Evolutionary conservation across 1,139 yeast species (phyloP).

Genomic region (Pichia sp.): DNA sequence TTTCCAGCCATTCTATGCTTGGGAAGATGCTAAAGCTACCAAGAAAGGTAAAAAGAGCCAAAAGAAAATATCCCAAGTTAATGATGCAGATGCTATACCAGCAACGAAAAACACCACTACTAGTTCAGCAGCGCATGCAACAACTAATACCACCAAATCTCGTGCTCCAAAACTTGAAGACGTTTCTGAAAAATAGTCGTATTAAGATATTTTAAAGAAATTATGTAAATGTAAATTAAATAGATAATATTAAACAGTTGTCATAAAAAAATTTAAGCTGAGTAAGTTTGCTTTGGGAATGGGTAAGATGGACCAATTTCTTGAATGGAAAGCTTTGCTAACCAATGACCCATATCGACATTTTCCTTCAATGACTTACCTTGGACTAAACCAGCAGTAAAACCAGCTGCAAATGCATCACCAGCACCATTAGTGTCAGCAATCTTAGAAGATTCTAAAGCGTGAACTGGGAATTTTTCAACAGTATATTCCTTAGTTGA

Average conservation of each 20-base stretch:
- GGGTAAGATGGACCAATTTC: constrained; percentile 95
- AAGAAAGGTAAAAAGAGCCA: constrained; percentile 10
- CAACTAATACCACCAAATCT: constrained; percentile 14
- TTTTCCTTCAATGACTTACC: constrained; percentile 55
- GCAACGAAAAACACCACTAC: constrained; percentile 3
- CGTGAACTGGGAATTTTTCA: constrained; percentile 58
- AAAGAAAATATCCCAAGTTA: neutral
- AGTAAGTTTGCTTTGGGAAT: constrained; percentile 59
- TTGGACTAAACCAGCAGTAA: constrained; percentile 79
- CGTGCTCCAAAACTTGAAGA: constrained; percentile 23
- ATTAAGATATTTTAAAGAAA: neutral
- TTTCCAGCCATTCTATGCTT: constrained; percentile 81
- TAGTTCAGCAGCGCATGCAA: constrained; percentile 8
- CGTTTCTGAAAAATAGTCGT: constrained; percentile 13
- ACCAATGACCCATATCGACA: constrained; percentile 92
- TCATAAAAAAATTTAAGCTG: constrained; percentile 12
- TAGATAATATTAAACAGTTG: neutral
- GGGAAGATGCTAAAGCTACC: constrained; percentile 46
- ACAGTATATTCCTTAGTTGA: constrained; percentile 38
- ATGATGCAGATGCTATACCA: neutral
- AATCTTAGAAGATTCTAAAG: constrained; percentile 57
- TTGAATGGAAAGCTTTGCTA: constrained; percentile 87
- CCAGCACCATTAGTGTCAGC: constrained; percentile 99
- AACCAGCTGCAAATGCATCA: constrained; percentile 98
- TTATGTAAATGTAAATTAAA: neutral